These are phyloP conservation scores for Lecanicillium sp. DNA, from an alignment of 2,329 filamentous ascomycete genomes.

Conservation along the genomic window DNA sequence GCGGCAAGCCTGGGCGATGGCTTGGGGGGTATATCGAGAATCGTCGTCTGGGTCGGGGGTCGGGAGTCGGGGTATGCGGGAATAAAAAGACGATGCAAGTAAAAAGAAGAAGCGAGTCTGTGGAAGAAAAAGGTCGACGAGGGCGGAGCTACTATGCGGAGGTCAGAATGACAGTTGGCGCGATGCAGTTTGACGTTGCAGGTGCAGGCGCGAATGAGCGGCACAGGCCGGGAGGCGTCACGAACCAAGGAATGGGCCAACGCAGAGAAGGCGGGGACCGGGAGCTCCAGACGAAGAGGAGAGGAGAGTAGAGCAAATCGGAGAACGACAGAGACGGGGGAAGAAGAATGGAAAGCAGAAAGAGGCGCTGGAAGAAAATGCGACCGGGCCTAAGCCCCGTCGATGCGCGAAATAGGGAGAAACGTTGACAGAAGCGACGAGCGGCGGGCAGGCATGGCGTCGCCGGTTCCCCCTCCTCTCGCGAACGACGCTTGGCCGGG, in stretches of 20 bases:
- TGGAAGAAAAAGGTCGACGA: background rate
- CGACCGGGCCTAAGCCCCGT: too few relatives aligned
- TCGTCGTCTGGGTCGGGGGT: background rate
- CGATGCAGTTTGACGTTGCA: background rate
- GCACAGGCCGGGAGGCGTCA: background rate
- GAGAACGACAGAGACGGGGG: background rate
- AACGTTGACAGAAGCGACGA: conserved; percentile 1
- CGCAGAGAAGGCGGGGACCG: conserved; percentile 5
- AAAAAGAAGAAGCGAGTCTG: background rate
- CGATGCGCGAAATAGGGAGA: background rate
- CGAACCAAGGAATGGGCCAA: too few relatives aligned
- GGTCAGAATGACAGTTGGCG: background rate
- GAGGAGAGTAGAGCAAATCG: background rate
- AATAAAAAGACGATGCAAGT: background rate
- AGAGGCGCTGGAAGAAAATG: background rate
- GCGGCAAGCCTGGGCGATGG: background rate
- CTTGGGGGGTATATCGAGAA: background rate
- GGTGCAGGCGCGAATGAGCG: conserved; percentile 11
- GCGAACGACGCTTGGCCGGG: background rate
- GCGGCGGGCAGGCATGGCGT: conserved; percentile 7
- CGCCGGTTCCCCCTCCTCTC: conserved; percentile 12
- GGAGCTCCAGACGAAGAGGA: background rate
- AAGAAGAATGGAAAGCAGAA: background rate
- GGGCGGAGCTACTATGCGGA: background rate
- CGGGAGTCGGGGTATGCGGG: too few relatives aligned